Evolutionary conservation across 2,329 filamentous ascomycete species (phyloP).

Genomic region (Fusarium duplospermum): DNA sequence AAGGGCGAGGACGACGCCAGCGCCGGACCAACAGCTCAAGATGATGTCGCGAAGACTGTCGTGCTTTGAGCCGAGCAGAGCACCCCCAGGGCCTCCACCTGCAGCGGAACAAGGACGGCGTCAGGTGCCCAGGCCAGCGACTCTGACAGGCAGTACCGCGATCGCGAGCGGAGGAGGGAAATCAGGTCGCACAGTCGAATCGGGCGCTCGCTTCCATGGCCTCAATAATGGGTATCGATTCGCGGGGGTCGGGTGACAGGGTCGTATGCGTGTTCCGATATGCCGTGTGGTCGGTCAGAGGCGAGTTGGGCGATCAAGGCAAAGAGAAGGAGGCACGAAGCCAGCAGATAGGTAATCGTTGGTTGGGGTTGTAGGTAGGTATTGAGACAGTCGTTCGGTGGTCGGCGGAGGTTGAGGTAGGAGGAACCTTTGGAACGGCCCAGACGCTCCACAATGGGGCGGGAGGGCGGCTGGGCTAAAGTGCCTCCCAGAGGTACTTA

Average conservation of each 20-base stretch:
- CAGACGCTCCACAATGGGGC: constrained; percentile 29
- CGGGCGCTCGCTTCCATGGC: constrained; percentile 27
- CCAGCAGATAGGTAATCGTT: constrained; percentile 5
- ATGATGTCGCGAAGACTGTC: constrained; percentile 15
- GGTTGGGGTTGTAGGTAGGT: constrained; percentile 7
- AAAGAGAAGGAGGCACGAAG: constrained; percentile 3
- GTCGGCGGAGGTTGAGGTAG: constrained; percentile 28
- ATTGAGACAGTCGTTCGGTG: constrained; percentile 21
- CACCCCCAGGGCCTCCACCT: neutral
- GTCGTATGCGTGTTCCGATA: neutral
- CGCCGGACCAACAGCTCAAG: constrained; percentile 27
- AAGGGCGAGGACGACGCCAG: constrained; percentile 42
- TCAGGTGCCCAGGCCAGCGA: constrained; percentile 3
- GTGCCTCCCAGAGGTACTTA: constrained; percentile 7
- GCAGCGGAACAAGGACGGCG: constrained; percentile 1
- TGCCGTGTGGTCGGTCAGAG: neutral
- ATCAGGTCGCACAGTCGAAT: constrained; percentile 30
- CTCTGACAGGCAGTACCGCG: constrained; percentile 18
- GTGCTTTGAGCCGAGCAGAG: constrained; percentile 9
- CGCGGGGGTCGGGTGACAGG: constrained; percentile 6
- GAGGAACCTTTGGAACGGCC: constrained; percentile 18
- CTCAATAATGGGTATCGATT: constrained; percentile 9
- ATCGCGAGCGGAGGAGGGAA: constrained; percentile 23
- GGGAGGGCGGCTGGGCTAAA: constrained; percentile 26
- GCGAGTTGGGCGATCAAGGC: neutral